These are phyloP conservation scores for Debaryomyces subglobosus DNA, from an alignment of 1,139 yeast species.

Conservation along the genomic window DNA sequence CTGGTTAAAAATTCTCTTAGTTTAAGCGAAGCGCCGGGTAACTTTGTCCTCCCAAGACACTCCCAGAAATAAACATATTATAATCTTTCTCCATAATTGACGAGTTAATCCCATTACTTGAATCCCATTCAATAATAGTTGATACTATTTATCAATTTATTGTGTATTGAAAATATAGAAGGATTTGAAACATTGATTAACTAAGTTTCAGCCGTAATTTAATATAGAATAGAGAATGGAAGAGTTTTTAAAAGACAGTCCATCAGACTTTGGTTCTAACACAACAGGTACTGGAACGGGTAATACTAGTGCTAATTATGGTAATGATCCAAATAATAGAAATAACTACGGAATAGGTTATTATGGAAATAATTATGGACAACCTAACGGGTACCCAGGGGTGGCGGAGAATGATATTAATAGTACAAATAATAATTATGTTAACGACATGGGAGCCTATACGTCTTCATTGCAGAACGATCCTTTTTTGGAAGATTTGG, in stretches of 20 bases:
- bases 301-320: slow-evolving; percentile 1
- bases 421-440: slow-evolving; percentile 16
- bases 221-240: slow-evolving; percentile 28
- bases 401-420: slow-evolving; percentile 19
- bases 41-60: not conserved
- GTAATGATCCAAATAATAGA: slow-evolving; percentile 3
- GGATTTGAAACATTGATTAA: not conserved
- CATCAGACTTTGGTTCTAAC: slow-evolving; percentile 25
- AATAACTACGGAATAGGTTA: slow-evolving; percentile 5
- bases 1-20: not conserved
- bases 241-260: slow-evolving; percentile 42
- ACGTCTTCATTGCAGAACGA: slow-evolving; percentile 30
- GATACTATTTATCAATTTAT: slow-evolving; percentile 1
- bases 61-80: slow-evolving; percentile 5
- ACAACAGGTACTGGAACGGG: not conserved
- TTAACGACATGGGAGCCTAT: slow-evolving; percentile 3
- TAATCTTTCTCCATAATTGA: not conserved
- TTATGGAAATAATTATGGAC: slow-evolving; percentile 6
- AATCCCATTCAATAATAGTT: not conserved
- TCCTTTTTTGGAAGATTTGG: slow-evolving; percentile 41
- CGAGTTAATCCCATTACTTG: not conserved
- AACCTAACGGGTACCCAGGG: slow-evolving; percentile 14
- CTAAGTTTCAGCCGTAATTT: not conserved
- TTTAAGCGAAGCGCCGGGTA: not conserved
- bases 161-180: not conserved